These are phyloP conservation scores for Neurospora intermedia DNA, from an alignment of 495 filamentous ascomycete species.

Conservation along the genomic window DNA sequence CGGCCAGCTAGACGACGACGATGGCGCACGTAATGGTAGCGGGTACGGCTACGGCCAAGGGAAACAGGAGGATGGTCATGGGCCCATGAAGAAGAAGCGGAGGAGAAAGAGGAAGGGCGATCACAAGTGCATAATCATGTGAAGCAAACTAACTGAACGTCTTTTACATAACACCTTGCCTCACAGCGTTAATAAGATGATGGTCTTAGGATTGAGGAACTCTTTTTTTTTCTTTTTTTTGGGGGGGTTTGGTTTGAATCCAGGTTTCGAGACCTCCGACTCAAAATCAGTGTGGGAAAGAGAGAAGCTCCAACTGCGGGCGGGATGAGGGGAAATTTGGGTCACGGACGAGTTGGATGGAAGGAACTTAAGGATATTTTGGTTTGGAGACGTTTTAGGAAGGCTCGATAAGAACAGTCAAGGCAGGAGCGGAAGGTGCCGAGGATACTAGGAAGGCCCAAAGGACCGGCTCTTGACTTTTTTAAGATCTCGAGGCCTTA, in stretches of 20 bases:
- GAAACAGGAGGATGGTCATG: conserved; percentile 11
- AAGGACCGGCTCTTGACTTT: background rate
- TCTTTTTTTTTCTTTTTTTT: background rate
- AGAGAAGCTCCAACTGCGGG: background rate
- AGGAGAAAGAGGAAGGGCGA: conserved; percentile 16
- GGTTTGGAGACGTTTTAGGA: background rate
- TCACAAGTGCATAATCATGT: conserved; percentile 18
- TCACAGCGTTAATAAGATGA: background rate
- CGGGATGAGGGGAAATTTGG: background rate
- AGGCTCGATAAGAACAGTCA: background rate
- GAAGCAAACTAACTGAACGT: background rate
- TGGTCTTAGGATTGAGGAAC: background rate
- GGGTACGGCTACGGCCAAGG: conserved; percentile 23
- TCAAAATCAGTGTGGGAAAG: background rate
- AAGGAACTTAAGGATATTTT: background rate
- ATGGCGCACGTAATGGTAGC: conserved; percentile 8
- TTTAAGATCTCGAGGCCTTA: background rate
- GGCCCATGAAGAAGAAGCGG: conserved; percentile 7
- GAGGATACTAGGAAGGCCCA: background rate
- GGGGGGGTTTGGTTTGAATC: background rate
- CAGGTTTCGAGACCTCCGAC: background rate
- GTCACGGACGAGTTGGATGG: background rate
- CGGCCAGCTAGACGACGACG: conserved; percentile 27
- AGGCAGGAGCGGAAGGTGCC: background rate
- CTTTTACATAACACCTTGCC: background rate